Evolutionary conservation across 2,329 filamentous ascomycete species (phyloP).

Genomic region (Penicillium sp.): DNA sequence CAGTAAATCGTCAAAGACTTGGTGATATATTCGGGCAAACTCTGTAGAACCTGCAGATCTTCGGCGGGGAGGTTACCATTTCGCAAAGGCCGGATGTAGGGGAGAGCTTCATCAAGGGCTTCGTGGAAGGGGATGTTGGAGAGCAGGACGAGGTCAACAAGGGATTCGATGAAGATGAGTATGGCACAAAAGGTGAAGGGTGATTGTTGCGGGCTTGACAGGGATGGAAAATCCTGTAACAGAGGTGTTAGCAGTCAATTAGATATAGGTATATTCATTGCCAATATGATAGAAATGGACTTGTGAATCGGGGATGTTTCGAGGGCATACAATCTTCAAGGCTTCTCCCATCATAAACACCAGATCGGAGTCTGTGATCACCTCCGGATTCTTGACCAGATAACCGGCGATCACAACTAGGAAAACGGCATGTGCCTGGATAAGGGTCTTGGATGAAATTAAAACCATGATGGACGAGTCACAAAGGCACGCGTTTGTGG

Average conservation of each 20-base stretch:
- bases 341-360: conserved; percentile 75
- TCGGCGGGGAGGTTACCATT: conserved; percentile 19
- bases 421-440: conserved; percentile 72
- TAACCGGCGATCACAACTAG: conserved; percentile 76
- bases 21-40: conserved; percentile 20
- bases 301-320: not conserved
- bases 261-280: not conserved
- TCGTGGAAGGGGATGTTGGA: conserved; percentile 53
- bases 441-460: conserved; percentile 69
- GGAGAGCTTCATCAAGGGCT: conserved; percentile 52
- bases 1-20: conserved; percentile 29
- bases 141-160: conserved; percentile 58
- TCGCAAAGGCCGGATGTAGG: conserved; percentile 20
- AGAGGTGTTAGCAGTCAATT: conserved; percentile 3
- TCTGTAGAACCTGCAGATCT: conserved; percentile 17
- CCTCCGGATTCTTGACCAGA: conserved; percentile 64
- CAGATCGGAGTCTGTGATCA: conserved; percentile 67
- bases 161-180: conserved; percentile 57
- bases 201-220: conserved; percentile 57
- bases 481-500: not conserved
- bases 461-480: conserved; percentile 56
- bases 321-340: conserved; percentile 60
- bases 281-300: not conserved
- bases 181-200: conserved; percentile 59
- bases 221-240: conserved; percentile 48